Evolutionary conservation across 1,284 basidiomycete species (phyloP), one percentile per base, ranked within the genome.

Genomic region (Schizopora paradoxa): DNA sequence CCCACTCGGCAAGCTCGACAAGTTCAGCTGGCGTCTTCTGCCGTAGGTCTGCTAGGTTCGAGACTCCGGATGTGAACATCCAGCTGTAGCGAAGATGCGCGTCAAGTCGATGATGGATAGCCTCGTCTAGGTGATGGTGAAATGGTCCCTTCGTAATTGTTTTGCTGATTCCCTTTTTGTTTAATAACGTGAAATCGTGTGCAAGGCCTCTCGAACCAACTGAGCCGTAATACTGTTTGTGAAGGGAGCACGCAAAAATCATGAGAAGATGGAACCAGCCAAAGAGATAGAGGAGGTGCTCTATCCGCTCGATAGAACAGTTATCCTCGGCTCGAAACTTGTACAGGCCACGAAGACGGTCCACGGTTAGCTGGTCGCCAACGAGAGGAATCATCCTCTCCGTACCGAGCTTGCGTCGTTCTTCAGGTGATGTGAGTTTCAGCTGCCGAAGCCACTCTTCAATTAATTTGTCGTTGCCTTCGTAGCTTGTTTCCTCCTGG

Each of bases 51-150:
- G 22, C 23, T 0, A 66, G 19, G 5, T 36, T 43, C 8, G 53
- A 26, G 10, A 54, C 56, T 3, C 48, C 39, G 2, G 32, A 48
- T 18, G 59, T 42, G 3, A 41, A 18, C 6, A 56, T 31, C 63
- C 62, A 66, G 31, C 54, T 44, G 8, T 51, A 58, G 1, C 51
- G 58, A 8, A 66, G 44, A 37, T 62, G 62, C 2, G 65, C 66
- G 36, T 62, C 61, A 1, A 54, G 54, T 21, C 65, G 47, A 28
- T 63, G 56, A 27, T 56, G 49, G 1, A 67, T 21, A 5, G 55
- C 54, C 41, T 67, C 62, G 10, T 61, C 49, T 3, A 67, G 51
- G 41, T 60, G 42, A 37, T 66, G 58, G 45, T 61, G 51, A 43
- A 66, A 67, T 8, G 59, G 58, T 0, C 64, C 64, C 49, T 64